Conservation (phyloP, 2,329 filamentous ascomycete species). For the Ophiostoma sp. region DNA sequence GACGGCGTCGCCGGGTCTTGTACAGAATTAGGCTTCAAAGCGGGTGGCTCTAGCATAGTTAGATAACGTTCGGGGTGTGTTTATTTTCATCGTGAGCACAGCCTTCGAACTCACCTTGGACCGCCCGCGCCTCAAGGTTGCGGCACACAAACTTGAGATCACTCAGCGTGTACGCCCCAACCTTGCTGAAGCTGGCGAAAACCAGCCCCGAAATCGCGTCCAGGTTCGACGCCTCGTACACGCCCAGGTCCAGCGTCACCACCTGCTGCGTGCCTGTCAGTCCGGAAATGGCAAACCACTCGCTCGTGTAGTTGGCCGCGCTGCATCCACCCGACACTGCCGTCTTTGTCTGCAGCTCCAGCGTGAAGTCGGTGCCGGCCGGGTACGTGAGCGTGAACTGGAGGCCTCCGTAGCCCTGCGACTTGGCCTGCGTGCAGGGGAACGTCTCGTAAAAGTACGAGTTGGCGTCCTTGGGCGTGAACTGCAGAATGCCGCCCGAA, state of each 20-base stretch:
- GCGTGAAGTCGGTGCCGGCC: constrained; percentile 25
- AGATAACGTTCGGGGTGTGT: not conserved
- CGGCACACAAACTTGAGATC: constrained; percentile 29
- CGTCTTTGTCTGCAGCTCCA: constrained; percentile 28
- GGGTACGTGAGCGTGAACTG: constrained; percentile 28
- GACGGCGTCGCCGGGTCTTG: constrained; percentile 21
- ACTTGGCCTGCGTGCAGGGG: constrained; percentile 25
- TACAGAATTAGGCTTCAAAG: constrained; percentile 17
- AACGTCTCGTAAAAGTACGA: constrained; percentile 29
- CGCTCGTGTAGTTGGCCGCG: constrained; percentile 28
- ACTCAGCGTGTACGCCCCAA: constrained; percentile 26
- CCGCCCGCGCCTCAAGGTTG: constrained; percentile 17
- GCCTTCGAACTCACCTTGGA: constrained; percentile 17
- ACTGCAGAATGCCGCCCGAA: constrained; percentile 21
- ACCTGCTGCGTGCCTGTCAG: constrained; percentile 27
- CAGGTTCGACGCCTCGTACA: constrained; percentile 26
- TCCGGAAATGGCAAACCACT: constrained; percentile 28
- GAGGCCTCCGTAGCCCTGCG: constrained; percentile 26
- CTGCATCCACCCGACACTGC: constrained; percentile 14
- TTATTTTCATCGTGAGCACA: not conserved
- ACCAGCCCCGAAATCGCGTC: constrained; percentile 28
- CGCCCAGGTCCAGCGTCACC: constrained; percentile 29
- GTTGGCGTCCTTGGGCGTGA: constrained; percentile 25
- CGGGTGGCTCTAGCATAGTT: constrained; percentile 27
- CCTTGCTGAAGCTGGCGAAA: constrained; percentile 27